Evolutionary conservation across 371 early-diverging fungal genomes (phyloP).

Genomic region (Sporodiniella umbellata): DNA sequence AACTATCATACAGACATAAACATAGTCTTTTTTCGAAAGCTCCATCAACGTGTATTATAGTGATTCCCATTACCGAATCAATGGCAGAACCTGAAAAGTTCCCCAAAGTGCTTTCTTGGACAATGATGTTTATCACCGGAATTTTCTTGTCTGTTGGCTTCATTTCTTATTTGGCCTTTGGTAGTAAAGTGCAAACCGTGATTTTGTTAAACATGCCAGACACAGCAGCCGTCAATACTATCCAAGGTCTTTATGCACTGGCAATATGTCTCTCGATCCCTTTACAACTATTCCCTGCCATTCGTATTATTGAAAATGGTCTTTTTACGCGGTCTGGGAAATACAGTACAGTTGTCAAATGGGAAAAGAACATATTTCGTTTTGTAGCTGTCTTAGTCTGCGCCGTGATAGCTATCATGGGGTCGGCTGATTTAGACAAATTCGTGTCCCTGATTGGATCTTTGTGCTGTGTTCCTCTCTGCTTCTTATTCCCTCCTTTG

Average conservation of each 20-base stretch:
- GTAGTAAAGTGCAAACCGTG: conserved; percentile 74
- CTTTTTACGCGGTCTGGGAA: conserved; percentile 67
- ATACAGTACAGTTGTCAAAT: conserved; percentile 64
- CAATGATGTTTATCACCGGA: conserved; percentile 67
- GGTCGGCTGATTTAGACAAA: conserved; percentile 73
- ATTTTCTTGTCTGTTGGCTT: conserved; percentile 74
- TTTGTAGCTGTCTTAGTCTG: conserved; percentile 54
- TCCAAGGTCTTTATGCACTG: conserved; percentile 78
- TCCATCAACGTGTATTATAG: too few relatives aligned
- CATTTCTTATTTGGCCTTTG: conserved; percentile 79
- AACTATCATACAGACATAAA: conserved; percentile 14
- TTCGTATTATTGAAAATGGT: conserved; percentile 80
- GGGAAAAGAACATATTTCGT: conserved; percentile 85
- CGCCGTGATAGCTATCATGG: conserved; percentile 69
- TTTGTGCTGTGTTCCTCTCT: conserved; percentile 70
- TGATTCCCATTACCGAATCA: conserved; percentile 68
- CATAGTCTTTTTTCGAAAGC: background rate
- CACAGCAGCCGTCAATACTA: conserved; percentile 50
- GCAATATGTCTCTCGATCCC: conserved; percentile 87
- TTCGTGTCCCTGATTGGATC: conserved; percentile 88
- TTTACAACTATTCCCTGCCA: conserved; percentile 82
- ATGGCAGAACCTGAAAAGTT: conserved; percentile 87
- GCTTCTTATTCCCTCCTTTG: conserved; percentile 77
- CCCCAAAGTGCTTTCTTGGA: conserved; percentile 64
- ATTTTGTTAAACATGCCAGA: conserved; percentile 77